phyloP scores from a whole-genome alignment of 2,329 filamentous ascomycete species.

The Colletotrichum gigasporum region DNA sequence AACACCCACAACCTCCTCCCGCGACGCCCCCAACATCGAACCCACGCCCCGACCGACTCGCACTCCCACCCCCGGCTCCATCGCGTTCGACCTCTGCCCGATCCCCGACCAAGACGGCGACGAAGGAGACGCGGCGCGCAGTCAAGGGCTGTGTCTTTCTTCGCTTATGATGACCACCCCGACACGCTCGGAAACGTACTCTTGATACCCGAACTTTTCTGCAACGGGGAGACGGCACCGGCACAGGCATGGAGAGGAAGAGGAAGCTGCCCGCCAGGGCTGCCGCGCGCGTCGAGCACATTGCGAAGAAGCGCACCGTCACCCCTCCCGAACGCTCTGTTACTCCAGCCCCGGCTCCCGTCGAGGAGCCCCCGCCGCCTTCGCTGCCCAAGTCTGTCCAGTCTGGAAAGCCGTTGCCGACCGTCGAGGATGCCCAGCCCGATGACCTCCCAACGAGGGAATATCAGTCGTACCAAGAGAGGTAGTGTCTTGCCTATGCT shows the following conservation, averaged over 20 bases:
- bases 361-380: slow-evolving; percentile 46
- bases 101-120: neutral
- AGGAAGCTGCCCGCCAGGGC: slow-evolving; percentile 72
- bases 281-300: slow-evolving; percentile 67
- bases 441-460: slow-evolving; percentile 70
- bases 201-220: slow-evolving; percentile 23
- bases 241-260: slow-evolving; percentile 67
- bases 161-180: slow-evolving; percentile 26
- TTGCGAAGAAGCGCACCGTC: slow-evolving; percentile 67
- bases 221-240: slow-evolving; percentile 17
- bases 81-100: neutral
- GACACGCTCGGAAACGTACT: slow-evolving; percentile 23
- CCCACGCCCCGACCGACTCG: neutral
- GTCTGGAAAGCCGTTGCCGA: slow-evolving; percentile 75
- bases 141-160: slow-evolving; percentile 22
- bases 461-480: slow-evolving; percentile 79
- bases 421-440: slow-evolving; percentile 73
- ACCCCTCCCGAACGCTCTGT: slow-evolving; percentile 63
- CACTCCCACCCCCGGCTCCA: neutral
- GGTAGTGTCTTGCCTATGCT: slow-evolving; percentile 53
- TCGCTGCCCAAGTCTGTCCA: slow-evolving; percentile 70
- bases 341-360: slow-evolving; percentile 54
- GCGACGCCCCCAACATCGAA: neutral
- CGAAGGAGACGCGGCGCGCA: slow-evolving; percentile 1
- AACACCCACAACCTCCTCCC: neutral